These are phyloP conservation scores for Silene noctiflora DNA, from an alignment of 179 eudicot species.

Conservation along the genomic window DNA sequence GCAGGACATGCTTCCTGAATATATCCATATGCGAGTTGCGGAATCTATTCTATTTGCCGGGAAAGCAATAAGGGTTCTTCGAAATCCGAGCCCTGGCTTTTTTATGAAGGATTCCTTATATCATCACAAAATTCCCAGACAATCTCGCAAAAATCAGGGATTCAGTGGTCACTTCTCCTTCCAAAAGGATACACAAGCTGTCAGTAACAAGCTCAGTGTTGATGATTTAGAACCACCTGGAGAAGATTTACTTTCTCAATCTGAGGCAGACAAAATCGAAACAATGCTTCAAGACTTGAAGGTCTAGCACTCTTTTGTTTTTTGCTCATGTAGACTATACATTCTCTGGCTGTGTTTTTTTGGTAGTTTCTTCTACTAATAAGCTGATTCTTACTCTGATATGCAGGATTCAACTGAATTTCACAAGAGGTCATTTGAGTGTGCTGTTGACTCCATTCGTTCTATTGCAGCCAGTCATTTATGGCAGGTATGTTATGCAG, in stretches of 20 bases:
- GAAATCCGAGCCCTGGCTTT: slow-evolving; percentile 85
- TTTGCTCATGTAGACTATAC: slow-evolving; percentile 4
- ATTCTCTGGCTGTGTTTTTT: slow-evolving; percentile 4
- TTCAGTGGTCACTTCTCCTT: slow-evolving; percentile 38
- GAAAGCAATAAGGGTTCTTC: slow-evolving; percentile 90
- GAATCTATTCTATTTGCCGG: slow-evolving; percentile 97
- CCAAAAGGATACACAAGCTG: slow-evolving; percentile 37
- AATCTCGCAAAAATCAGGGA: slow-evolving; percentile 50
- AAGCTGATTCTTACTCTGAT: slow-evolving; percentile 8
- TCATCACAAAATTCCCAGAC: slow-evolving; percentile 66
- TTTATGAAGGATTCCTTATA: slow-evolving; percentile 43
- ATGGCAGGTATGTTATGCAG: slow-evolving; percentile 70
- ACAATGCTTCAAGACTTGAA: slow-evolving; percentile 77
- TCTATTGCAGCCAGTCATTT: slow-evolving; percentile 93
- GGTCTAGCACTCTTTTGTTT: slow-evolving; percentile 35
- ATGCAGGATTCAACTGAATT: slow-evolving; percentile 94
- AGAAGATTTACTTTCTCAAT: slow-evolving; percentile 84
- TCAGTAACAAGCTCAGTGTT: neutral
- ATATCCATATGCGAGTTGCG: slow-evolving; percentile 79
- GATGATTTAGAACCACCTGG: slow-evolving; percentile 45
- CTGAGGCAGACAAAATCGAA: slow-evolving; percentile 93
- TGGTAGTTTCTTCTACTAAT: slow-evolving; percentile 8
- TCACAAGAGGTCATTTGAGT: slow-evolving; percentile 94
- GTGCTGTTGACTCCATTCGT: slow-evolving; percentile 81
- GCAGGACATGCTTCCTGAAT: slow-evolving; percentile 99